Percentiles rank a stretch among this genome's conserved stretches.
phyloP scores from a whole-genome alignment of 768 basidiomycete species.

The Tricholoma flavovirens region DNA sequence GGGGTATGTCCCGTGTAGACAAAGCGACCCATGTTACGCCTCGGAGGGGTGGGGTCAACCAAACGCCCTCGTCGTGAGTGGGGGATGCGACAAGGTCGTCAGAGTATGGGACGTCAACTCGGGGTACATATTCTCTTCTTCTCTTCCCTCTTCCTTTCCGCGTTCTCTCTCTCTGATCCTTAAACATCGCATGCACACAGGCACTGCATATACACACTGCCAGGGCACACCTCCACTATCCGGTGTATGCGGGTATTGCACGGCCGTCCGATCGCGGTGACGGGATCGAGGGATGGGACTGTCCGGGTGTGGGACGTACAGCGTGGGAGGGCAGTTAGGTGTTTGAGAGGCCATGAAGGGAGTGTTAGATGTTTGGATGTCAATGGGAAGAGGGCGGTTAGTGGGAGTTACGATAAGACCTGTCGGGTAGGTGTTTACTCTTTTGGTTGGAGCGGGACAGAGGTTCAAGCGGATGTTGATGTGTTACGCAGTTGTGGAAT shows the following conservation, averaged over 20 bases:
- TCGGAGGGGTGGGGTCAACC: constrained; percentile 89
- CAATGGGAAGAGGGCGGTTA: constrained; percentile 76
- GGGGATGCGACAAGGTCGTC: constrained; percentile 89
- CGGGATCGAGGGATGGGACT: constrained; percentile 83
- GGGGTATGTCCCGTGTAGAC: constrained; percentile 24
- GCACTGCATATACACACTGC: constrained; percentile 70
- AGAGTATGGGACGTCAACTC: constrained; percentile 87
- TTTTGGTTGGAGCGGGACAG: constrained; percentile 5
- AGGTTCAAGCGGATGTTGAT: constrained; percentile 1
- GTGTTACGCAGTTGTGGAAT: constrained; percentile 67
- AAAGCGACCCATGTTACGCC: constrained; percentile 54
- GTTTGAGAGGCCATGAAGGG: constrained; percentile 69
- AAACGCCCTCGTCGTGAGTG: constrained; percentile 78
- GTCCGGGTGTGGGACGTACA: constrained; percentile 93
- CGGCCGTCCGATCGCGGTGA: constrained; percentile 82
- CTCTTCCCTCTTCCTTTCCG: not conserved
- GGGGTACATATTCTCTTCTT: constrained; percentile 52
- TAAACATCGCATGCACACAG: constrained; percentile 21
- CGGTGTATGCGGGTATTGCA: constrained; percentile 87
- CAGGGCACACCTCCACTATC: constrained; percentile 86
- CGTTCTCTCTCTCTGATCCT: not conserved
- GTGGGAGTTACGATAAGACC: constrained; percentile 90
- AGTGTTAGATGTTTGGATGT: constrained; percentile 90
- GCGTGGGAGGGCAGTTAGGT: constrained; percentile 56
- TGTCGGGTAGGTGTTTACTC: constrained; percentile 53